Evolutionary conservation across 768 basidiomycete species (phyloP).

Genomic region (Crucibulum laeve): DNA sequence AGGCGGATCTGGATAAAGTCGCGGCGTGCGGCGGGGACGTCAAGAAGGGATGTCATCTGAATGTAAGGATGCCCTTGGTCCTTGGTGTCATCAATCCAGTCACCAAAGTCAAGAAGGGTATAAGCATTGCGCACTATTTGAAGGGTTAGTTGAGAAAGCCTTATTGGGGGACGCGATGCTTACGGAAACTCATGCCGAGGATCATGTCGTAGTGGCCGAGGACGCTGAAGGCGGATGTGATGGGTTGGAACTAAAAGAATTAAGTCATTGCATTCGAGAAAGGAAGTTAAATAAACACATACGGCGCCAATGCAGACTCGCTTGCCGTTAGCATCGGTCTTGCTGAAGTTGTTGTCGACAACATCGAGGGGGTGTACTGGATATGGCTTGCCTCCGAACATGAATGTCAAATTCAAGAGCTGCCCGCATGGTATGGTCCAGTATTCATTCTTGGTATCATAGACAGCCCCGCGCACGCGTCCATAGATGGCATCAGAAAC

Average conservation of each 20-base stretch:
- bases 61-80: slow-evolving; percentile 58
- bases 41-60: slow-evolving; percentile 62
- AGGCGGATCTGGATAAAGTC: slow-evolving; percentile 67
- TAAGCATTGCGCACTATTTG: slow-evolving; percentile 72
- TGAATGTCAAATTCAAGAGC: slow-evolving; percentile 65
- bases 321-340: slow-evolving; percentile 42
- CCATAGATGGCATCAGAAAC: slow-evolving; percentile 81
- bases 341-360: slow-evolving; percentile 53
- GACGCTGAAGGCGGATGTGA: slow-evolving; percentile 73
- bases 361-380: slow-evolving; percentile 75
- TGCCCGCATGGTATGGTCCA: slow-evolving; percentile 79
- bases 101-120: slow-evolving; percentile 67
- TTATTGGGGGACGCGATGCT: slow-evolving; percentile 16
- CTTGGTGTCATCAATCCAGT: slow-evolving; percentile 50
- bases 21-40: slow-evolving; percentile 44
- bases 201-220: slow-evolving; percentile 81
- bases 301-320: slow-evolving; percentile 67
- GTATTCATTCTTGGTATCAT: slow-evolving; percentile 46
- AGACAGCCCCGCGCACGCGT: slow-evolving; percentile 68
- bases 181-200: slow-evolving; percentile 77
- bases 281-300: slow-evolving; percentile 19
- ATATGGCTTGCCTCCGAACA: slow-evolving; percentile 63
- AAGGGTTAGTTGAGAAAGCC: slow-evolving; percentile 4
- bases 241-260: slow-evolving; percentile 67
- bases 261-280: neutral